These are phyloP conservation scores for Parasitella parasitica DNA, from an alignment of 371 early-diverging fungal genomes.

Conservation along the genomic window DNA sequence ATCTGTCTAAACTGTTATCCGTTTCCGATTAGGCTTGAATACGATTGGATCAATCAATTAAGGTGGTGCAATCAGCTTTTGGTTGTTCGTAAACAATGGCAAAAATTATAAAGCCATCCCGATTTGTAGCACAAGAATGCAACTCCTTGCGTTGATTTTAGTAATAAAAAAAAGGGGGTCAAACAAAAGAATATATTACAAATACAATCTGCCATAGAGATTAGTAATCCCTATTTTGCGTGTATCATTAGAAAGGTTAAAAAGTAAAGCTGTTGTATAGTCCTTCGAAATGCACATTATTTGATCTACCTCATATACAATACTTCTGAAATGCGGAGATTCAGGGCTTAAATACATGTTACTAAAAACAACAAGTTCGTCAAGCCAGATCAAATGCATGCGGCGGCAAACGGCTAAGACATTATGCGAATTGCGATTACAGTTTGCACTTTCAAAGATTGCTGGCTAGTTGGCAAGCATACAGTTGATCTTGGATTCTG, in stretches of 20 bases:
- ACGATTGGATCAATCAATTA: constrained; percentile 4
- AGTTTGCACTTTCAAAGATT: background rate
- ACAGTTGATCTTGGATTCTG: too few species aligned
- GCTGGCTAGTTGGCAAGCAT: too few species aligned
- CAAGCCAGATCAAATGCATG: background rate
- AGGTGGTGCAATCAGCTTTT: background rate
- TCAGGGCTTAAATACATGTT: background rate
- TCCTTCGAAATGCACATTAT: too few species aligned
- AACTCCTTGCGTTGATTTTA: background rate
- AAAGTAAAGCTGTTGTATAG: too few species aligned
- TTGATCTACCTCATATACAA: too few species aligned
- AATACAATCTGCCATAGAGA: too few species aligned
- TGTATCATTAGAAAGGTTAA: too few species aligned
- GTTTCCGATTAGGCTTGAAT: background rate
- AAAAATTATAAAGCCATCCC: background rate
- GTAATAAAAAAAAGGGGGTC: background rate
- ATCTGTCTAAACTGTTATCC: constrained; percentile 16
- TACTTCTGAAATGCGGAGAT: background rate
- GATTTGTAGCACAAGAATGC: constrained; percentile 8
- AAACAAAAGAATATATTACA: background rate
- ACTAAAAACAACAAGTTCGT: background rate
- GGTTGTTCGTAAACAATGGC: background rate
- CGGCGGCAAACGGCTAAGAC: constrained; percentile 6
- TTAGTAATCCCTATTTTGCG: background rate
- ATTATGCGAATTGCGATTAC: background rate